These are phyloP conservation scores for Saururus chinensis DNA, from an alignment of 164 flowering plant genomes.

Conservation along the genomic window DNA sequence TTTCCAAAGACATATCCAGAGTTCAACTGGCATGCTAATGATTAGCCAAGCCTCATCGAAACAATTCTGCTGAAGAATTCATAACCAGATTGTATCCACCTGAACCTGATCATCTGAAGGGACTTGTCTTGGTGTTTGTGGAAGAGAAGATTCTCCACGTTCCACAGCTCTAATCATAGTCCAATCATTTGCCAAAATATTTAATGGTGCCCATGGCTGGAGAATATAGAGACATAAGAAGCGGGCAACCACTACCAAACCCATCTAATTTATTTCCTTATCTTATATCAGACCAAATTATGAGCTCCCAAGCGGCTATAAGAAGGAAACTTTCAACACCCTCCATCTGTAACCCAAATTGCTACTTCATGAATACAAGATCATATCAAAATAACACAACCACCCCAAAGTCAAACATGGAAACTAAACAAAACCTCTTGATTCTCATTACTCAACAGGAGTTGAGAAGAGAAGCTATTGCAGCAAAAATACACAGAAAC, in stretches of 20 bases:
- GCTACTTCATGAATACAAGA: not conserved
- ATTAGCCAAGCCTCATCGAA: no score
- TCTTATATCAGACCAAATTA: not conserved
- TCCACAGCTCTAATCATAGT: not conserved
- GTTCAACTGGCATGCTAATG: not conserved
- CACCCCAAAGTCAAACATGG: not conserved
- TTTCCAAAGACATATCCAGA: no score
- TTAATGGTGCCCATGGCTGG: not conserved
- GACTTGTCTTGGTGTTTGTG: not conserved
- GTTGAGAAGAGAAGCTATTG: not conserved
- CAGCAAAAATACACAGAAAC: not conserved
- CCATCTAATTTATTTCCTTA: not conserved
- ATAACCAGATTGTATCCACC: not conserved
- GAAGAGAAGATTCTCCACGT: not conserved
- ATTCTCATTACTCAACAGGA: not conserved
- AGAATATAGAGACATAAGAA: no score
- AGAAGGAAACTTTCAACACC: not conserved
- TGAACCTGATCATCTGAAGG: not conserved
- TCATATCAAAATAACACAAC: not conserved
- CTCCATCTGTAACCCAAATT: constrained; percentile 2
- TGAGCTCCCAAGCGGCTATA: not conserved
- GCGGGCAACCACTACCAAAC: not conserved
- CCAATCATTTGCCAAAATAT: not conserved
- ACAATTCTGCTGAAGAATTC: no score
- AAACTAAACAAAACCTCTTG: not conserved